Evolutionary conservation across 192 early-diverging fungal genomes (phyloP).

Genomic region (Backusella westeae): DNA sequence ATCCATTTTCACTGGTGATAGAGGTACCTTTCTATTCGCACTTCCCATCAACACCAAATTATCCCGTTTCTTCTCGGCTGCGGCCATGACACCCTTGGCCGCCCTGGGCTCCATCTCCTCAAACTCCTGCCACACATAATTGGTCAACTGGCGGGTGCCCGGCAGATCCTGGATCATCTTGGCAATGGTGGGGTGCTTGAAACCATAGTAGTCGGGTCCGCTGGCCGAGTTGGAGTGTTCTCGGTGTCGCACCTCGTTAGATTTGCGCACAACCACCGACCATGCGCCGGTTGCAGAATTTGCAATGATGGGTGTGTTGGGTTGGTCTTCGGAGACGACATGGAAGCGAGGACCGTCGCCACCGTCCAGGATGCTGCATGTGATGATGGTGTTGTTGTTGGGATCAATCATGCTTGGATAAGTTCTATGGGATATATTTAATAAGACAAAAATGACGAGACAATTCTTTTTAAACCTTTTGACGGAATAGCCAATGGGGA

Average conservation of each 20-base stretch:
- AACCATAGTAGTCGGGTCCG: constrained; percentile 90
- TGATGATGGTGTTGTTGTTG: constrained; percentile 50
- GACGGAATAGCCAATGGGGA: constrained; percentile 82
- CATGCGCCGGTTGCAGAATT: constrained; percentile 87
- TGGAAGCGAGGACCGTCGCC: constrained; percentile 73
- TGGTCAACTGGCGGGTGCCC: constrained; percentile 61
- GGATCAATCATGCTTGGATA: constrained; percentile 75
- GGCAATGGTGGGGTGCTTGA: constrained; percentile 79
- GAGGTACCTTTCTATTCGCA: constrained; percentile 12
- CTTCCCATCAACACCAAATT: constrained; percentile 30
- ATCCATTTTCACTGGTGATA: background rate
- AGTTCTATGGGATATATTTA: constrained; percentile 21
- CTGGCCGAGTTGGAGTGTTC: constrained; percentile 79
- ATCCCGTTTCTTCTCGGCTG: constrained; percentile 31
- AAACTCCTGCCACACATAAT: constrained; percentile 69
- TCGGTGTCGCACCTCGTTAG: constrained; percentile 76
- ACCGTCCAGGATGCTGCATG: constrained; percentile 67
- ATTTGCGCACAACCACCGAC: constrained; percentile 73
- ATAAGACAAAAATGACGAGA: background rate
- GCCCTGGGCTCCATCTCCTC: constrained; percentile 58
- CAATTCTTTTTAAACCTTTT: constrained; percentile 21
- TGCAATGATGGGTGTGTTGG: constrained; percentile 63
- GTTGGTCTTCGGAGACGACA: constrained; percentile 75
- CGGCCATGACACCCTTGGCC: constrained; percentile 48
- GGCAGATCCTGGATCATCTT: constrained; percentile 89